Evolutionary conservation across 352 stramenopile species (phyloP).

Genomic region (Peronosclerospora sorghi): DNA sequence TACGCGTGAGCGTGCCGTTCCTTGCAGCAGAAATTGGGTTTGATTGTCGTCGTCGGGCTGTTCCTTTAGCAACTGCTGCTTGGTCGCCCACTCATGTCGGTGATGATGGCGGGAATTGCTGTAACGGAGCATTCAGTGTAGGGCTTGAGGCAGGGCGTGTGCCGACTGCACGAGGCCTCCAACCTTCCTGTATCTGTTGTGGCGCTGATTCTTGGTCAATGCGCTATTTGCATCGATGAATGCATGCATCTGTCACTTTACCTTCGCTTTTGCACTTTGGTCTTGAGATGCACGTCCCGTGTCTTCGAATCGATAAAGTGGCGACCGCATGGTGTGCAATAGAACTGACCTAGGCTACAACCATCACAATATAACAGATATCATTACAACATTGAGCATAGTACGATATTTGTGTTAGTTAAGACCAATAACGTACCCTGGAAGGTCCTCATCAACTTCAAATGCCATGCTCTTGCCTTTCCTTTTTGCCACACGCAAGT

Average conservation of each 20-base stretch:
- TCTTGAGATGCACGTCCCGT: slow-evolving; percentile 5
- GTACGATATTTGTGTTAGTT: too few relatives aligned
- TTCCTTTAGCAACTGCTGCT: background rate
- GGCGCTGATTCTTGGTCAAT: background rate
- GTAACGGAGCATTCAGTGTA: background rate
- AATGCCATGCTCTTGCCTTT: too few relatives aligned
- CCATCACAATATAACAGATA: slow-evolving; percentile 17
- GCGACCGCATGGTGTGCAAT: too few relatives aligned
- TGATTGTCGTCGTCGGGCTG: slow-evolving; percentile 1
- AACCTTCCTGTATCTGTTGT: slow-evolving; percentile 5
- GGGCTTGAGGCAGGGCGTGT: slow-evolving; percentile 10
- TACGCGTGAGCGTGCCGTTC: slow-evolving; percentile 1
- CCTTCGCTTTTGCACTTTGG: too few relatives aligned
- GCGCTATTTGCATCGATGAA: too few relatives aligned
- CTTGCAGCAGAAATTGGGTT: slow-evolving; percentile 1
- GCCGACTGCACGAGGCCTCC: slow-evolving; percentile 8
- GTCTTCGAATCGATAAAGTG: slow-evolving; percentile 11
- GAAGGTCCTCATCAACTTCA: too few relatives aligned
- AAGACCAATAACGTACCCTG: too few relatives aligned
- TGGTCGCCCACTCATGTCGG: slow-evolving; percentile 8
- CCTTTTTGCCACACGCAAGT: too few relatives aligned
- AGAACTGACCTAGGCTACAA: too few relatives aligned
- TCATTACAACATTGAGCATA: too few relatives aligned
- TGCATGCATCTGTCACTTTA: too few relatives aligned
- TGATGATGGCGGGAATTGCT: slow-evolving; percentile 1